Conservation (phyloP, 2,329 filamentous ascomycete species). For the Diplocarpon mali region DNA sequence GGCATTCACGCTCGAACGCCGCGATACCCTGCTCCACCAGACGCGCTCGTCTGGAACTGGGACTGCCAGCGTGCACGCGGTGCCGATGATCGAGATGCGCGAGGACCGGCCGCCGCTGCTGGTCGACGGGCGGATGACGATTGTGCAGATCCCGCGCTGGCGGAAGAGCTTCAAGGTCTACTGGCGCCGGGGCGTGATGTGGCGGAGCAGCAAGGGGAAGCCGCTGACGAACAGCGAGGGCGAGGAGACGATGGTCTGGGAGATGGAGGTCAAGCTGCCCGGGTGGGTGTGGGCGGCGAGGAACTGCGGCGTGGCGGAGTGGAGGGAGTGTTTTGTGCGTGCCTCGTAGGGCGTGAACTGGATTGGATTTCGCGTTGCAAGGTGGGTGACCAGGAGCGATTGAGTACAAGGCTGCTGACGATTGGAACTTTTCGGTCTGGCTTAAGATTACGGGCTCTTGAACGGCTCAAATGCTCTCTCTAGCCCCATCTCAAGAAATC, state of each 20-base stretch:
- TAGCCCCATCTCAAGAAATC: too few relatives aligned
- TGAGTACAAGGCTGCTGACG: too few relatives aligned
- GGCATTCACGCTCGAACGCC: slow-evolving; percentile 6
- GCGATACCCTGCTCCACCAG: slow-evolving; percentile 6
- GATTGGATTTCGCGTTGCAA: too few relatives aligned
- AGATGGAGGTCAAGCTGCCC: slow-evolving; percentile 6
- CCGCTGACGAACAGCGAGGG: slow-evolving; percentile 1
- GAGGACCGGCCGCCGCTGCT: slow-evolving; percentile 11
- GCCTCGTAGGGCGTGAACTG: too few relatives aligned
- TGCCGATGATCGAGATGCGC: slow-evolving; percentile 5
- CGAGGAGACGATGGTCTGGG: slow-evolving; percentile 4
- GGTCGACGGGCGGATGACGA: slow-evolving; percentile 10
- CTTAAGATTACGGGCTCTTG: too few relatives aligned
- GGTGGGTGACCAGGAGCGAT: too few relatives aligned
- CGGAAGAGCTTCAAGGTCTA: slow-evolving; percentile 5
- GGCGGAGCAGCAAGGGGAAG: too few relatives aligned
- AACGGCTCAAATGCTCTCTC: too few relatives aligned
- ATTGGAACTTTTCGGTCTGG: too few relatives aligned
- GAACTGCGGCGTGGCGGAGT: slow-evolving; percentile 2
- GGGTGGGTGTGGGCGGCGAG: slow-evolving; percentile 6
- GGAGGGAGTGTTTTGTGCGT: slow-evolving; percentile 7
- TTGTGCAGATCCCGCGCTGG: slow-evolving; percentile 10
- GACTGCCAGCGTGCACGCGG: too few relatives aligned
- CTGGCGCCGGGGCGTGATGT: background rate
- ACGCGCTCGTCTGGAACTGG: too few relatives aligned